Conservation (phyloP, 768 basidiomycete genomes). For the Auricularia heimuer region DNA sequence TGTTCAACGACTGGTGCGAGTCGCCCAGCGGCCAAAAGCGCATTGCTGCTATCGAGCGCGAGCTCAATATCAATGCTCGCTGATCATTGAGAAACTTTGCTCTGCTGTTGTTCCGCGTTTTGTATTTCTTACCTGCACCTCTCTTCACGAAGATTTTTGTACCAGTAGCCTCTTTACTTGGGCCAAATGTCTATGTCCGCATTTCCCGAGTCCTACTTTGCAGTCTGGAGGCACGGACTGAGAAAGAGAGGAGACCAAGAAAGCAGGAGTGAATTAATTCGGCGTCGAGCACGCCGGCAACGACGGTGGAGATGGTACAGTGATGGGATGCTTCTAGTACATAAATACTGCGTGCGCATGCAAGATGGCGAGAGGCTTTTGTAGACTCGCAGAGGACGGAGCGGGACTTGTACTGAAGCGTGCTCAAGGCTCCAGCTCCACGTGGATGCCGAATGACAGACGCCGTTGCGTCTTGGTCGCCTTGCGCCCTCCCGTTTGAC, state of each 20-base stretch:
- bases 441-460: slow-evolving; percentile 73
- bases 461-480: slow-evolving; percentile 83
- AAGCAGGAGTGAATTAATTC: neutral
- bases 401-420: neutral
- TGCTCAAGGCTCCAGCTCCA: slow-evolving; percentile 37
- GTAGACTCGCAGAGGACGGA: neutral
- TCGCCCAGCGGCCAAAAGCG: no score
- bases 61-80: no score
- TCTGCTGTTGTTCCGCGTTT: no score
- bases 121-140: no score
- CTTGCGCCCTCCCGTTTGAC: slow-evolving; percentile 80
- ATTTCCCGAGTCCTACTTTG: no score
- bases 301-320: neutral
- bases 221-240: no score
- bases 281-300: neutral
- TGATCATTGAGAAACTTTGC: no score
- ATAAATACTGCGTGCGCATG: neutral
- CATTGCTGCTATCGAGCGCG: no score
- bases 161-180: no score
- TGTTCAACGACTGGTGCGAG: neutral
- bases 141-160: no score
- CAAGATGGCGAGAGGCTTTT: neutral
- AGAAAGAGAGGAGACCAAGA: neutral
- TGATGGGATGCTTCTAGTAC: neutral
- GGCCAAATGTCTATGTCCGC: no score